Conservation (phyloP, 2,329 filamentous ascomycete genomes). For the Colletotrichum magnum region DNA sequence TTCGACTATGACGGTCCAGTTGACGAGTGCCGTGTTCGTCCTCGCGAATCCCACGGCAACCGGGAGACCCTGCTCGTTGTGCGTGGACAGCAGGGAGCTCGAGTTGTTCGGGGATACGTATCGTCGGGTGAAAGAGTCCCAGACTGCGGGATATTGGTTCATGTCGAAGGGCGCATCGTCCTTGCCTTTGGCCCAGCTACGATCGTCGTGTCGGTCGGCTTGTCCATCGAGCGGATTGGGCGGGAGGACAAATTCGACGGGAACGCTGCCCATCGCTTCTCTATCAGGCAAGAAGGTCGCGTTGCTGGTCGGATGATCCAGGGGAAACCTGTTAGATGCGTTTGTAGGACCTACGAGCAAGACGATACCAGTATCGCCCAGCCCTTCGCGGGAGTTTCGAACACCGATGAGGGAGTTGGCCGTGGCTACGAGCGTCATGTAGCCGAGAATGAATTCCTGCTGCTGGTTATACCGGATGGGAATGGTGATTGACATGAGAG, state of each 20-base stretch:
- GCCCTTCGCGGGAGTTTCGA: conserved; percentile 74
- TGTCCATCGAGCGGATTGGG: conserved; percentile 58
- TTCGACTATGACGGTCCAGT: conserved; percentile 89
- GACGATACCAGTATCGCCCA: conserved; percentile 78
- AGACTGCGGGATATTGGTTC: conserved; percentile 72
- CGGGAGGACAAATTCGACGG: conserved; percentile 74
- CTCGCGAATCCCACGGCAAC: conserved; percentile 88
- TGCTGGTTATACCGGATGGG: conserved; percentile 80
- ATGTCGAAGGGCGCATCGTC: conserved; percentile 68
- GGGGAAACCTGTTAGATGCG: conserved; percentile 74
- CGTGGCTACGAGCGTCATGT: conserved; percentile 85
- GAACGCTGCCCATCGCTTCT: conserved; percentile 56
- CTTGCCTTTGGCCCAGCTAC: conserved; percentile 58
- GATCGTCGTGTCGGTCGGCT: conserved; percentile 63
- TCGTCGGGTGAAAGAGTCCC: conserved; percentile 69
- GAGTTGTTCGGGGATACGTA: conserved; percentile 74
- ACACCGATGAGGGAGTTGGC: conserved; percentile 75
- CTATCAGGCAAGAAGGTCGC: conserved; percentile 56
- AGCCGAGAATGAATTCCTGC: conserved; percentile 78
- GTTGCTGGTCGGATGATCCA: conserved; percentile 61
- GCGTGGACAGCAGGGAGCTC: conserved; percentile 76
- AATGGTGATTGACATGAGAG: conserved; percentile 84
- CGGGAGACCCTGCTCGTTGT: conserved; percentile 77
- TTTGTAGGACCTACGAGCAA: conserved; percentile 79
- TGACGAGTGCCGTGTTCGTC: conserved; percentile 75